Percentiles rank a stretch among this genome's conserved stretches.
Evolutionary conservation across 1,284 basidiomycete species (phyloP).

Genomic region (Wallemia mellicola): DNA sequence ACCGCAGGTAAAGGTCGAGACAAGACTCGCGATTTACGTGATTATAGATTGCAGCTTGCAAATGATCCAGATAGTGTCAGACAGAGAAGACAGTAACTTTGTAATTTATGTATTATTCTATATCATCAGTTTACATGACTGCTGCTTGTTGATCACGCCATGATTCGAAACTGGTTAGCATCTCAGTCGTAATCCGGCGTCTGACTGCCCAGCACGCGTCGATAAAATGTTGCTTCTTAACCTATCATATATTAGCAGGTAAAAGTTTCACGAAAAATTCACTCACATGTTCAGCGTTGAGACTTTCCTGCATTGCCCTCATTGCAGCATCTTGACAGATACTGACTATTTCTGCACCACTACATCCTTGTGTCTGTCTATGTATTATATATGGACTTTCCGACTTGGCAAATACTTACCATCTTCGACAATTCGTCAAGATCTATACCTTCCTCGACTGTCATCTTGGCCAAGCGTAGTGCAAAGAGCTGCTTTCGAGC

Average conservation of each 20-base stretch:
- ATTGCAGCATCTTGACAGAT: conserved; percentile 92
- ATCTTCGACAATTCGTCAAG: conserved; percentile 36
- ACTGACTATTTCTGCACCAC: conserved; percentile 72
- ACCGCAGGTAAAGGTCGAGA: not conserved
- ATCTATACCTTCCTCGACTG: conserved; percentile 37
- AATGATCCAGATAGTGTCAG: not conserved
- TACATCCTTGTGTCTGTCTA: conserved; percentile 61
- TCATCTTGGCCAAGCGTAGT: conserved; percentile 52
- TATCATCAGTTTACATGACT: conserved; percentile 17
- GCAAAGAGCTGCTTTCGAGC: conserved; percentile 58
- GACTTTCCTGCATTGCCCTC: conserved; percentile 56
- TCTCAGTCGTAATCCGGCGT: too few species aligned
- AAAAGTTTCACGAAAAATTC: not conserved
- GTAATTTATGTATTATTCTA: not conserved
- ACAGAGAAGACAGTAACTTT: not conserved
- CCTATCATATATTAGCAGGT: too few species aligned
- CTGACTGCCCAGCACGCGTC: too few species aligned
- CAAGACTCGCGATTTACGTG: not conserved
- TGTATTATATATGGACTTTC: not conserved
- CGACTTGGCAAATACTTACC: conserved; percentile 19
- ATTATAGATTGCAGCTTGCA: not conserved
- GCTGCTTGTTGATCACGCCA: too few species aligned
- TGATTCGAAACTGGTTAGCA: too few species aligned
- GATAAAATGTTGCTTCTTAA: too few species aligned
- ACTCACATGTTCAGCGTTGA: conserved; percentile 42